A percentile compares a stretch with the other conserved stretches of the same genome.
Evolutionary conservation across 805 yeast species (phyloP).

Genomic region (Wickerhamomyces bisporus): DNA sequence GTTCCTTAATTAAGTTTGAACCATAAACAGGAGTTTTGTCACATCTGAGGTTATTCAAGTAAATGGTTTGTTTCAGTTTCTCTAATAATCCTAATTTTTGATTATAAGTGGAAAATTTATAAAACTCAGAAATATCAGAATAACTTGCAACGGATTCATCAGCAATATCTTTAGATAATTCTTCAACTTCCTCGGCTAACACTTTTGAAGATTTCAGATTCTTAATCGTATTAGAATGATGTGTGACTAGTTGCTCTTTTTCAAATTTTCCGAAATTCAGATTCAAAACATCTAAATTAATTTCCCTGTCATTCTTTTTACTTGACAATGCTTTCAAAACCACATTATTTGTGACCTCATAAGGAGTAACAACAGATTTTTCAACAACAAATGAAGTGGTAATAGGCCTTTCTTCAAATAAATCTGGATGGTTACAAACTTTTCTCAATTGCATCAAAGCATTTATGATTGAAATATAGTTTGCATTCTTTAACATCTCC

Average conservation of each 20-base stretch:
- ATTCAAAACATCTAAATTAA: conserved; percentile 57
- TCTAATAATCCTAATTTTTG: conserved; percentile 50
- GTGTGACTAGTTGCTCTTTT: conserved; percentile 33
- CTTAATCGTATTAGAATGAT: conserved; percentile 39
- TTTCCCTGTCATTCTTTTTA: conserved; percentile 22
- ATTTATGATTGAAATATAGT: conserved; percentile 89
- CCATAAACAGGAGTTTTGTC: conserved; percentile 66
- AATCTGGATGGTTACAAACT: conserved; percentile 94
- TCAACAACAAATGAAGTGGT: conserved; percentile 82
- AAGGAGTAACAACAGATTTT: conserved; percentile 52
- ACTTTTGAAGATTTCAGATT: conserved; percentile 42
- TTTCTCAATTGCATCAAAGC: conserved; percentile 97
- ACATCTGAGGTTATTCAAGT: conserved; percentile 64
- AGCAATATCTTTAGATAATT: conserved; percentile 34
- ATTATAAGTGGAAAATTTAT: conserved; percentile 46
- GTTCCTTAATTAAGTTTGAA: conserved; percentile 41
- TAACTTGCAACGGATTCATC: conserved; percentile 23
- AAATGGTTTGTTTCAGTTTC: conserved; percentile 48
- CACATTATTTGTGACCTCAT: conserved; percentile 34
- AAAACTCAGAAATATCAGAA: conserved; percentile 48
- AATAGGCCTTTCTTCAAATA: conserved; percentile 94
- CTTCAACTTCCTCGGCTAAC: conserved; percentile 39
- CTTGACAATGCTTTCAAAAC: conserved; percentile 30
- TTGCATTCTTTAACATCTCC: conserved; percentile 91
- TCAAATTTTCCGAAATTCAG: conserved; percentile 47